These are phyloP conservation scores for Pelargonium nanum DNA, from an alignment of 345 rosid species.

Conservation along the genomic window DNA sequence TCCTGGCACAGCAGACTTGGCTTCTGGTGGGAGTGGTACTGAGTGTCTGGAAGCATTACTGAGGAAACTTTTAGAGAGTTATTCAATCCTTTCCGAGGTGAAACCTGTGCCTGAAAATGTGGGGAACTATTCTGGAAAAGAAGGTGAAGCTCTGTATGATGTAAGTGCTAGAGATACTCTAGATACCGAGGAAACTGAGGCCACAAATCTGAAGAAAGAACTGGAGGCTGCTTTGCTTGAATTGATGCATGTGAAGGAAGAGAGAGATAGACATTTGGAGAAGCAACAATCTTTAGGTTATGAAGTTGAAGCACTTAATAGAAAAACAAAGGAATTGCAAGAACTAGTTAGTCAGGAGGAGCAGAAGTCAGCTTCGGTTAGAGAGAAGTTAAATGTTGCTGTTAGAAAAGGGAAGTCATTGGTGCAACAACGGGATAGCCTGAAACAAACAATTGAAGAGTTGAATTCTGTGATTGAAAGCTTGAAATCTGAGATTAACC, in stretches of 20 bases:
- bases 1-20: constrained; percentile 32
- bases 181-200: constrained; percentile 24
- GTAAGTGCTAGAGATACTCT: constrained; percentile 32
- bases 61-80: constrained; percentile 59
- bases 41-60: constrained; percentile 56
- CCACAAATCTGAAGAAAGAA: constrained; percentile 44
- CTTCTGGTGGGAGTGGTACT: constrained; percentile 27
- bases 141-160: constrained; percentile 22
- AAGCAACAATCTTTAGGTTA: constrained; percentile 44
- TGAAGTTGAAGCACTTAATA: constrained; percentile 52
- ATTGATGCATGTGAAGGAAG: constrained; percentile 48
- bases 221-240: constrained; percentile 51
- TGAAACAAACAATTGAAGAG: constrained; percentile 68
- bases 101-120: constrained; percentile 21
- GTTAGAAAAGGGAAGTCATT: constrained; percentile 92
- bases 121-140: constrained; percentile 16
- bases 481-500: constrained; percentile 55
- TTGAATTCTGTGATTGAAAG: constrained; percentile 47
- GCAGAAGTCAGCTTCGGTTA: constrained; percentile 63
- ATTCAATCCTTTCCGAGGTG: constrained; percentile 17
- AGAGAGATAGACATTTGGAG: constrained; percentile 54
- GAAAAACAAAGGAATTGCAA: constrained; percentile 49
- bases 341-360: constrained; percentile 65
- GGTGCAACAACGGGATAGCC: constrained; percentile 76
- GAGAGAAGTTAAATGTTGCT: constrained; percentile 87